Evolutionary conservation across 352 stramenopile species (phyloP), one percentile per base, ranked within the genome.

Genomic region (Blastocystis hominis): DNA sequence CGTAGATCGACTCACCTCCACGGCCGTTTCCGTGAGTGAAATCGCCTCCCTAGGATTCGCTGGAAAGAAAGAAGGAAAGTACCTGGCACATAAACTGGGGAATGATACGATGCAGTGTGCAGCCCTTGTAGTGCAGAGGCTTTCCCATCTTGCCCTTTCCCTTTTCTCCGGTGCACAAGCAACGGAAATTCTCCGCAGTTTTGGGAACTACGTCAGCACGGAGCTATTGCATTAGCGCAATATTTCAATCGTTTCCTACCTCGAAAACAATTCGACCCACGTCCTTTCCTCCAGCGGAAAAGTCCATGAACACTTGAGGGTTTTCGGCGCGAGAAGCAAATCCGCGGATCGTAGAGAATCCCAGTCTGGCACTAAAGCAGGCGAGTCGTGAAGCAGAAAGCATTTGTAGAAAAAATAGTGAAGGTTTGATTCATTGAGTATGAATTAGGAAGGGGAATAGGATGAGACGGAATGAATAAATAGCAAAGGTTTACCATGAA

Each of bases 181-280:
- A 94, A 78, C 95, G 92, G 92, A 99, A 99, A 92, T 99, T 99
- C 91, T 98, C 96, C 0, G 93, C 96, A 0, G 96, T 99, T 89
- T 96, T 95, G 0, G 97, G 96, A 36, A 94, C 94, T 44, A 98
- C 92, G 90, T 99, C 96, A 88, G 96, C 93, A 90, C 93, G 95
- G 50, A 99, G 91, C 91, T 75, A 75, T 15, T 15, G 24, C 24
- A 30, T 30, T 30, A 42, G 20, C 20, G 13, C 42, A 30, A 0
- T 7, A 42, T 50, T 4, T 7, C 42, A 40, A 40, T 36, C 13
- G 20, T 42, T 7, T 75, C 10, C 24, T 40, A 80, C 50, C 42
- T 98, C 94, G 91, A 99, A 97, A 42, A 96, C 95, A 79, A 99
- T 96, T 81, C 96, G 91, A 86, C 96, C 96, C 13, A 91, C 92